Evolutionary conservation across 129 eudicot species (phyloP).

Genomic region (Silybum marianum): DNA sequence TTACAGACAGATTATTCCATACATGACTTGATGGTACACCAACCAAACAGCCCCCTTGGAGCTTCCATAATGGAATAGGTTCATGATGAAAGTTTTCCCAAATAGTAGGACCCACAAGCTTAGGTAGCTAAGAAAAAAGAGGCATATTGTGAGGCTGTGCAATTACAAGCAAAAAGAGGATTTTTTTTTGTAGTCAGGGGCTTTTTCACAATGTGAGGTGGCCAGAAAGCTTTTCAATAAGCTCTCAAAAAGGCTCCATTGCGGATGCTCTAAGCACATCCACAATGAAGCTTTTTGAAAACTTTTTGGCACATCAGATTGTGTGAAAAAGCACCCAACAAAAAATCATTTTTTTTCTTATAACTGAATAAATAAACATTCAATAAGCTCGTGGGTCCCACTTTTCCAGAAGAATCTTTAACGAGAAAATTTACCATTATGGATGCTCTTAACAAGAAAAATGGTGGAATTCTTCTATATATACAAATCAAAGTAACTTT

Average conservation of each 20-base stretch:
- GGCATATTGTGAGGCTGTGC: background rate
- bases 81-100: background rate
- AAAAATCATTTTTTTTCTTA: no score
- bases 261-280: background rate
- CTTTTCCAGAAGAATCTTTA: background rate
- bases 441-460: background rate
- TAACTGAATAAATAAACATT: background rate
- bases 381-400: background rate
- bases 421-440: background rate
- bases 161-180: background rate
- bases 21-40: no score
- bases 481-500: background rate
- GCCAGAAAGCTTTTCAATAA: background rate
- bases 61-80: background rate
- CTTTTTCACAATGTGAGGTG: background rate
- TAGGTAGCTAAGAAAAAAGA: background rate
- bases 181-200: background rate
- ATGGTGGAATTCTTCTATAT: background rate
- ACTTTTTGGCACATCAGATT: background rate
- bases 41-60: background rate
- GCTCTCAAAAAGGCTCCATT: background rate
- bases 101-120: background rate
- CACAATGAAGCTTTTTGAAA: background rate
- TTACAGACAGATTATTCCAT: no score
- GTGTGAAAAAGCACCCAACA: background rate